phyloP scores from a whole-genome alignment of 768 basidiomycete genomes.

The Agaricus subrufescens region DNA sequence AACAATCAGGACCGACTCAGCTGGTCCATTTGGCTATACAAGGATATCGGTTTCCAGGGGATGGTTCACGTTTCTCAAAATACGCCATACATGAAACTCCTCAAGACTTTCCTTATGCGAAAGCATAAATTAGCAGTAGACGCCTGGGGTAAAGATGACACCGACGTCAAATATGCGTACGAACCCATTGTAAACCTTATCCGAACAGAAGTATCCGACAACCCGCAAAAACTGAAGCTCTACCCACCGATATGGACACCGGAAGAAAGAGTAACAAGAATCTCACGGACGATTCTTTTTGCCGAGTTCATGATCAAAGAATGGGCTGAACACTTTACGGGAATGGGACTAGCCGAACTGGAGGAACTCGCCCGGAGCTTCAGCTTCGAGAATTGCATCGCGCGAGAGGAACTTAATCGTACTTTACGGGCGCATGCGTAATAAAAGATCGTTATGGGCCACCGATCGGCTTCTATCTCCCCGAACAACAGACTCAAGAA shows the following conservation, averaged over 20 bases:
- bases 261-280: conserved; percentile 50
- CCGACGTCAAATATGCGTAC: conserved; percentile 53
- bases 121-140: conserved; percentile 76
- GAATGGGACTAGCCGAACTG: conserved; percentile 52
- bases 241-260: conserved; percentile 66
- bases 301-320: conserved; percentile 68
- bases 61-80: conserved; percentile 70
- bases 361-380: conserved; percentile 75
- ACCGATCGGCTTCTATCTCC: too few relatives aligned
- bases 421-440: conserved; percentile 40
- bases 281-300: conserved; percentile 66
- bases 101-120: conserved; percentile 63
- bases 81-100: conserved; percentile 65
- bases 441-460: neutral
- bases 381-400: conserved; percentile 63
- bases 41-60: conserved; percentile 79
- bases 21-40: conserved; percentile 89
- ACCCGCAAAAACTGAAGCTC: conserved; percentile 38
- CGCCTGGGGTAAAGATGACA: conserved; percentile 72
- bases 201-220: conserved; percentile 41
- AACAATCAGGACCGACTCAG: conserved; percentile 48
- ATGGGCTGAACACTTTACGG: conserved; percentile 66
- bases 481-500: too few relatives aligned
- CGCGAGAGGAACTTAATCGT: conserved; percentile 62
- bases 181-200: conserved; percentile 62